phyloP scores from a whole-genome alignment of 2,329 filamentous ascomycete genomes.

The Elsinoe australis region DNA sequence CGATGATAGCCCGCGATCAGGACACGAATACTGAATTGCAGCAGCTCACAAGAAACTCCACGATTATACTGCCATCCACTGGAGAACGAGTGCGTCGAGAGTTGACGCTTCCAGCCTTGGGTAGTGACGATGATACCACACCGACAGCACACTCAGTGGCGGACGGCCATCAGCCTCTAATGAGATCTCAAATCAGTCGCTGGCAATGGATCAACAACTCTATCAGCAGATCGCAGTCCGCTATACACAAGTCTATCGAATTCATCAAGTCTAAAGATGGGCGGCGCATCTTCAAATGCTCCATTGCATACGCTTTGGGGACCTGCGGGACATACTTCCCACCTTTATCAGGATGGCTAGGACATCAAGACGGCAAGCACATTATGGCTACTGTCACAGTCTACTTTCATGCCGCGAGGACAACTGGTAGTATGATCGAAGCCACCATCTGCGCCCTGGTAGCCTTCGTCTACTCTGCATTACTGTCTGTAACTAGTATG shows the following conservation, averaged over 20 bases:
- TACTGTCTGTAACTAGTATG: constrained; percentile 79
- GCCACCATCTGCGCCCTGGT: constrained; percentile 67
- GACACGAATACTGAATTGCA: neutral
- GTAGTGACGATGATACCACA: constrained; percentile 9
- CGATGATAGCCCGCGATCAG: neutral
- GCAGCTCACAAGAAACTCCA: constrained; percentile 45
- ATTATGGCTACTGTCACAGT: constrained; percentile 89
- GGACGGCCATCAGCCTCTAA: constrained; percentile 1
- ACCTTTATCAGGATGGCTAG: constrained; percentile 63
- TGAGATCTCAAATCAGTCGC: constrained; percentile 2
- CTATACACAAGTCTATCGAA: constrained; percentile 31
- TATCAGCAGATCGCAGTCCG: constrained; percentile 27
- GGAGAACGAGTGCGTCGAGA: constrained; percentile 75
- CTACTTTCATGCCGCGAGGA: constrained; percentile 86
- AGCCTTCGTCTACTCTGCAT: constrained; percentile 69
- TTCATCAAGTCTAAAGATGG: constrained; percentile 68
- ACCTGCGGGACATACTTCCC: constrained; percentile 80
- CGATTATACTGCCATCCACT: constrained; percentile 77
- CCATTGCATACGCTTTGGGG: constrained; percentile 77
- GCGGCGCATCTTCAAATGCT: constrained; percentile 80
- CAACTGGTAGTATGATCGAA: constrained; percentile 82
- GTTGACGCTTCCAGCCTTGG: constrained; percentile 56
- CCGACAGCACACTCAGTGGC: neutral
- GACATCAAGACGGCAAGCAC: constrained; percentile 83
- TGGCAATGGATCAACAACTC: constrained; percentile 2